Percentiles rank a stretch among this genome's conserved stretches.
These are phyloP conservation scores for Penicillium nucicola DNA, from an alignment of 495 filamentous ascomycete genomes.

Conservation along the genomic window DNA sequence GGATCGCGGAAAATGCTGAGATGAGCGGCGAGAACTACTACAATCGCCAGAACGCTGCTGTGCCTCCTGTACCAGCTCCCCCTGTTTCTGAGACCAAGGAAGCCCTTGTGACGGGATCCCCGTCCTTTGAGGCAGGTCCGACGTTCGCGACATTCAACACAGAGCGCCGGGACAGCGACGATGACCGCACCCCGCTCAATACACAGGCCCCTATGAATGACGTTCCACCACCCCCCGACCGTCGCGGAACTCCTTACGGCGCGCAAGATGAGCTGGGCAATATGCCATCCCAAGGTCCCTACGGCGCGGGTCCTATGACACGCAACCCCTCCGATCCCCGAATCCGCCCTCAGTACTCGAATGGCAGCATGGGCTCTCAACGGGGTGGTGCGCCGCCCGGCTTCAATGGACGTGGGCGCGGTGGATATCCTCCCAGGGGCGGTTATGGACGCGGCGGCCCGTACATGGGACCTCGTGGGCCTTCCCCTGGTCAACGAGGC, in stretches of 20 bases:
- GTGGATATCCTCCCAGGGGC: conserved; percentile 52
- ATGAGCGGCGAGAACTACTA: conserved; percentile 95
- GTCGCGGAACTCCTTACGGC: conserved; percentile 31
- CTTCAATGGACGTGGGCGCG: conserved; percentile 53
- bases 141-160: conserved; percentile 78
- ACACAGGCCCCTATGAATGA: conserved; percentile 47
- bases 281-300: conserved; percentile 43
- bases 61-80: conserved; percentile 36
- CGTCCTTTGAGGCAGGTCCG: conserved; percentile 56
- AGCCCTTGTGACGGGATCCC: conserved; percentile 47
- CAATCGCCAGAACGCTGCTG: conserved; percentile 60
- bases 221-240: conserved; percentile 20
- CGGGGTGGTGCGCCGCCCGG: conserved; percentile 50
- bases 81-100: conserved; percentile 48
- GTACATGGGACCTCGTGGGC: conserved; percentile 41
- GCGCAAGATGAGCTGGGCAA: conserved; percentile 69
- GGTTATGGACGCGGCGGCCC: conserved; percentile 57
- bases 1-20: conserved; percentile 88
- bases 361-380: conserved; percentile 55
- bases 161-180: conserved; percentile 59
- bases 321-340: conserved; percentile 46
- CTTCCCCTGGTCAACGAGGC: conserved; percentile 27
- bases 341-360: conserved; percentile 58
- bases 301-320: conserved; percentile 37
- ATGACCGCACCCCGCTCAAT: conserved; percentile 84